Conservation (phyloP, 2,329 filamentous ascomycete species). For the Ophiocordyceps camponoti-saundersi region DNA sequence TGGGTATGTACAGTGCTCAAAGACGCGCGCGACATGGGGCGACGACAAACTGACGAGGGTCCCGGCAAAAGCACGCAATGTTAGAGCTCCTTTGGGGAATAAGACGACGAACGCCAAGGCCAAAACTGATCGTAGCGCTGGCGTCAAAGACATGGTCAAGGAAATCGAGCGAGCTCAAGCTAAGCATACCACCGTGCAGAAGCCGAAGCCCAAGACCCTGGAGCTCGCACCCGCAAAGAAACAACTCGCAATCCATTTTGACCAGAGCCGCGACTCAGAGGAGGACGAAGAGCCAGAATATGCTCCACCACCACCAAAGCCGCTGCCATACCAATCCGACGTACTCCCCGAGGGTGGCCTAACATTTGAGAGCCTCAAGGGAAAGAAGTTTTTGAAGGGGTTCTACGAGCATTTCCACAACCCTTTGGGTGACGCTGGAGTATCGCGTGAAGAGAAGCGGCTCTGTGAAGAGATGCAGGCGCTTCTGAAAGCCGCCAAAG, state of each 20-base stretch:
- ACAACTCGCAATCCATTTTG: constrained; percentile 39
- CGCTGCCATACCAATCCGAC: constrained; percentile 53
- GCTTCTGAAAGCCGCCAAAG: constrained; percentile 41
- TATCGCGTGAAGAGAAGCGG: constrained; percentile 44
- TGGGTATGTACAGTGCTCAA: constrained; percentile 36
- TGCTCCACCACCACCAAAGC: constrained; percentile 56
- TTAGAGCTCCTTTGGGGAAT: constrained; percentile 67
- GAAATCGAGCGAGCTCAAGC: constrained; percentile 46
- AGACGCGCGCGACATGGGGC: not conserved
- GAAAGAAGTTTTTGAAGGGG: constrained; percentile 40
- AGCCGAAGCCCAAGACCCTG: constrained; percentile 37
- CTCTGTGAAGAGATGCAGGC: constrained; percentile 34
- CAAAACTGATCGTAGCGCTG: constrained; percentile 46
- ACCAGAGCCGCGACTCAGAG: constrained; percentile 22
- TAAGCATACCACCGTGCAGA: constrained; percentile 42
- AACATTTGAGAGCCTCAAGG: constrained; percentile 39
- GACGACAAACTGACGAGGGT: constrained; percentile 8
- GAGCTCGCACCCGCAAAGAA: constrained; percentile 34
- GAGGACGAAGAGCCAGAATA: constrained; percentile 73
- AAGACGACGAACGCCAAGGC: constrained; percentile 95
- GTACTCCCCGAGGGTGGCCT: constrained; percentile 42
- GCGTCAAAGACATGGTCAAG: constrained; percentile 39
- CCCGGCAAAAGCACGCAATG: constrained; percentile 32
- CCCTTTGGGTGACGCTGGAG: constrained; percentile 50
- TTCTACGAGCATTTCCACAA: constrained; percentile 45